Percentiles rank a stretch among this genome's conserved stretches.
phyloP scores from a whole-genome alignment of 2,329 filamentous ascomycete genomes.

The Pestalotiopsis sp. region DNA sequence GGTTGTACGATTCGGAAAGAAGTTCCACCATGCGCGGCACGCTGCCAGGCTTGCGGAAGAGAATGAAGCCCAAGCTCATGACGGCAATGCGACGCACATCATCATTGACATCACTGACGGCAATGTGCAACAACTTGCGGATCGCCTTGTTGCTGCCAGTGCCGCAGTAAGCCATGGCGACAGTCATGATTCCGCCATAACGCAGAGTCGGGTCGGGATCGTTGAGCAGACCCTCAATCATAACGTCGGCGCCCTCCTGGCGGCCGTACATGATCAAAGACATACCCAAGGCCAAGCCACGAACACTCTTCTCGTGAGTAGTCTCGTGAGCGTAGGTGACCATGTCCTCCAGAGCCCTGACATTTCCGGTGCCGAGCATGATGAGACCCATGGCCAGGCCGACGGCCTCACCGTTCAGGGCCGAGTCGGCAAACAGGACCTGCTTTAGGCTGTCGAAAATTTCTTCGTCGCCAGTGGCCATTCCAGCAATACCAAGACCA shows the following conservation, averaged over 20 bases:
- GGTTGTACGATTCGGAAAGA: slow-evolving; percentile 97
- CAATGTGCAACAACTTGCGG: slow-evolving; percentile 89
- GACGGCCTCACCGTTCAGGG: slow-evolving; percentile 94
- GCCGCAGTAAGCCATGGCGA: slow-evolving; percentile 94
- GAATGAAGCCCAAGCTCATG: slow-evolving; percentile 96
- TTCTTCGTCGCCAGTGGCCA: slow-evolving; percentile 89
- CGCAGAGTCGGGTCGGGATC: slow-evolving; percentile 92
- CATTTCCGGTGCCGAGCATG: slow-evolving; percentile 97
- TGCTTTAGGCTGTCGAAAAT: slow-evolving; percentile 90
- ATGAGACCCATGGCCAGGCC: slow-evolving; percentile 95
- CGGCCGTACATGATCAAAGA: slow-evolving; percentile 97
- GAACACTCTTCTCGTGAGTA: slow-evolving; percentile 98
- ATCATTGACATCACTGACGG: slow-evolving; percentile 97
- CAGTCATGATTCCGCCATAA: slow-evolving; percentile 98
- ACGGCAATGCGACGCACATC: slow-evolving; percentile 95
- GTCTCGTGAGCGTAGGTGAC: slow-evolving; percentile 97
- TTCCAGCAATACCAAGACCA: slow-evolving; percentile 92
- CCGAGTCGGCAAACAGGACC: slow-evolving; percentile 89
- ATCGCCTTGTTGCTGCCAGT: slow-evolving; percentile 99
- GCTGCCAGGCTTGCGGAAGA: slow-evolving; percentile 96
- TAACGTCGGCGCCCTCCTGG: slow-evolving; percentile 90
- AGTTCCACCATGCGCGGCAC: slow-evolving; percentile 99
- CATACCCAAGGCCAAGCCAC: slow-evolving; percentile 94
- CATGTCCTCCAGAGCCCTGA: slow-evolving; percentile 92
- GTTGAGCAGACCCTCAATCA: slow-evolving; percentile 89